phyloP scores from a whole-genome alignment of 176 grass and related monocot species.

The Eragrostis nindensis region DNA sequence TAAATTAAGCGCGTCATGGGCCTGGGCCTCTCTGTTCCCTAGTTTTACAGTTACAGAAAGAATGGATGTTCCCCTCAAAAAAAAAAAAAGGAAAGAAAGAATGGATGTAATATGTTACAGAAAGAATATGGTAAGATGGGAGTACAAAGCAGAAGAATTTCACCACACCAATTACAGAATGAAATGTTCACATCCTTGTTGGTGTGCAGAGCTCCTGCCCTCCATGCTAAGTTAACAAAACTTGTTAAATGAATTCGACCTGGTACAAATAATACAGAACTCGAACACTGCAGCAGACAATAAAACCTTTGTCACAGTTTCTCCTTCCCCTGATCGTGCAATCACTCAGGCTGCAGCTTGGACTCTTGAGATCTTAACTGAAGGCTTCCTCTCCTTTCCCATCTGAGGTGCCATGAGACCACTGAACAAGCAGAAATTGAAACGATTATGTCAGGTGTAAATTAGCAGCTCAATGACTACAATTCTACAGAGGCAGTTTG shows the following conservation, averaged over 20 bases:
- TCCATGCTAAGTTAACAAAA: background rate
- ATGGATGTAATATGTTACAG: background rate
- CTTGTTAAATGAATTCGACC: background rate
- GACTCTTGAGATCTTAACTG: conserved; percentile 24
- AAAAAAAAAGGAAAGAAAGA: too few relatives aligned
- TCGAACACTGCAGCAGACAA: conserved; percentile 36
- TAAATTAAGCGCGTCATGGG: conserved; percentile 3
- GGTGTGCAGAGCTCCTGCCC: background rate
- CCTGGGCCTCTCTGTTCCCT: background rate
- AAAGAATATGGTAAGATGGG: conserved; percentile 32
- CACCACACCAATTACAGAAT: background rate
- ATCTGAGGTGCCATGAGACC: background rate
- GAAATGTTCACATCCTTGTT: background rate
- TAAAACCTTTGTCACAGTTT: conserved; percentile 39
- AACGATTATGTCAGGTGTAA: background rate
- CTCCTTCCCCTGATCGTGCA: background rate
- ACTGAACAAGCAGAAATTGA: conserved; percentile 19
- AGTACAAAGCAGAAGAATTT: conserved; percentile 1
- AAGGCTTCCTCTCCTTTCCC: conserved; percentile 39
- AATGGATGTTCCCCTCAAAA: too few relatives aligned
- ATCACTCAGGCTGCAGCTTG: conserved; percentile 23
- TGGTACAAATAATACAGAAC: conserved; percentile 24
- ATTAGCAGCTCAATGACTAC: background rate
- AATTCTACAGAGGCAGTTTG: background rate
- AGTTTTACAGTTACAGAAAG: conserved; percentile 22